Conservation (phyloP, 148 eudicot species). For the Diospyros lotus region DNA sequence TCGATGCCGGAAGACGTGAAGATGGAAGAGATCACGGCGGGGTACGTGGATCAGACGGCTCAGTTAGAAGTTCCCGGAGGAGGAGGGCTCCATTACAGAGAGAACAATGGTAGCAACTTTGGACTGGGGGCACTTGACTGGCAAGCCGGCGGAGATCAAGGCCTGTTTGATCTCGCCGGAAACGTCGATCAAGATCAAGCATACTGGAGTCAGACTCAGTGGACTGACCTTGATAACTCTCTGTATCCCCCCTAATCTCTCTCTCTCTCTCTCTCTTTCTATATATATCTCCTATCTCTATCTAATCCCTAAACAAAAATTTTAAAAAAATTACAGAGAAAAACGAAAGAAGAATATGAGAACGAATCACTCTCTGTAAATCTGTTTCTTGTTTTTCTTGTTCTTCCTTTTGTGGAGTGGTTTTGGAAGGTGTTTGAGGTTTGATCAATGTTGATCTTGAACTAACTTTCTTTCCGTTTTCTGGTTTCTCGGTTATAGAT, state of each 20-base stretch:
- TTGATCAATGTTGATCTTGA: neutral
- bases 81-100: slow-evolving; percentile 7
- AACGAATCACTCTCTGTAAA: neutral
- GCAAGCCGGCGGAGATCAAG: slow-evolving; percentile 27
- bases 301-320: neutral
- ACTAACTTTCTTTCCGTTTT: neutral
- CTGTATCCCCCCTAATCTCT: slow-evolving; percentile 25
- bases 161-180: slow-evolving; percentile 32
- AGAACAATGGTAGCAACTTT: neutral
- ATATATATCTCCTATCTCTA: slow-evolving; percentile 22
- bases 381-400: neutral
- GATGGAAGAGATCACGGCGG: slow-evolving; percentile 11
- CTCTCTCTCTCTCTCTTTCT: neutral
- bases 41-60: slow-evolving; percentile 23
- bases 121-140: slow-evolving; percentile 33
- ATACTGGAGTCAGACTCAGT: slow-evolving; percentile 41
- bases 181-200: slow-evolving; percentile 40
- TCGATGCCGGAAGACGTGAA: slow-evolving; percentile 6
- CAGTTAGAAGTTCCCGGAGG: slow-evolving; percentile 19
- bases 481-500: neutral
- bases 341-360: neutral
- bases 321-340: neutral
- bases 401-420: neutral
- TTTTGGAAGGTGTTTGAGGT: neutral
- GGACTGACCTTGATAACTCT: slow-evolving; percentile 27